Evolutionary conservation across 768 basidiomycete species (phyloP), one percentile per base, ranked within the genome.

Genomic region (Lactifluus volemus): DNA sequence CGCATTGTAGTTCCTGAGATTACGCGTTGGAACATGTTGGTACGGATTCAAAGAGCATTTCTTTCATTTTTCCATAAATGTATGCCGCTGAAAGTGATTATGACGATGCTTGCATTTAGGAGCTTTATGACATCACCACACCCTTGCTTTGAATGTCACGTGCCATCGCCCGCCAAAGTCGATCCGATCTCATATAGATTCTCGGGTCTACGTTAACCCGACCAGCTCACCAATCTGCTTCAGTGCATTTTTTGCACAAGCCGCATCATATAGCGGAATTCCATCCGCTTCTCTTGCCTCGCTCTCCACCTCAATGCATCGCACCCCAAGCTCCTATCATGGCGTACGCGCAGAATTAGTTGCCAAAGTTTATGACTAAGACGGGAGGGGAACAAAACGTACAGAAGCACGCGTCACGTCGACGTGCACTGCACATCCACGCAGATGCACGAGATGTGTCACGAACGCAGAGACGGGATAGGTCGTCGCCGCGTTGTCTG

Each of bases 401-500:
- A 92, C 93, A 47, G 79, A 80, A 50, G 94, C 80, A 10, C 71
- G 73, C 49, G 71, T 70, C 42, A 77, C 75, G 69, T 96, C 85
- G 25, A 96, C 83, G 0, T 72, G 64, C 9, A 97, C 80, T 9
- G 69, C 68, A 4, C 84, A 80, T 2, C 81, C 85, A 67, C 82
- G 79, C 10, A 94, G 78, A 72, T 88, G 87, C 4, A 94, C 82
- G 30, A 97, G 71, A 72, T 96, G 92, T 5, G 91, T 93, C 61
- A 97, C 76, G 69, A 93, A 91, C 1, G 89, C 86, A 17, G 88
- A 88, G 5, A 83, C 73, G 5, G 89, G 89, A 67, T 88, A 90
- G 19, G 77, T 80, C 4, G 84, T 85, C 50, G 74, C 77, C 11
- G 77, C 78, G 68, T 79, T 78, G n/a, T 83, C 45, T 2, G 55